Evolutionary conservation across 768 basidiomycete genomes (phyloP), one percentile per base, ranked within the genome.

Genomic region (Pleurotus sapidus): DNA sequence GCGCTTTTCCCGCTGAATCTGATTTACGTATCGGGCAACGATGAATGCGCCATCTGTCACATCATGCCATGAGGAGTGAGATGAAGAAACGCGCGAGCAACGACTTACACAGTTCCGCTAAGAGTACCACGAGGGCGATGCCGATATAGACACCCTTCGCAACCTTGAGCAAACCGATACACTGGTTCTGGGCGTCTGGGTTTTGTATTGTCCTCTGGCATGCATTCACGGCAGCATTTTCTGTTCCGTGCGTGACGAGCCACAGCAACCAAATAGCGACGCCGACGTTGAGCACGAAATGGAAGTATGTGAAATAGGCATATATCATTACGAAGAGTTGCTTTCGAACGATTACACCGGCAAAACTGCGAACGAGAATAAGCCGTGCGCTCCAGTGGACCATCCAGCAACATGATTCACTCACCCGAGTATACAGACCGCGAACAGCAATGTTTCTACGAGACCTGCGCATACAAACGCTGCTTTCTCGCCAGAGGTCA

Each of bases 291-390:
- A 84, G 57, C 61, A 82, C 40, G 65, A 86, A 78, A 70, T 87
- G 83, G 60, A 77, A 60, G 71, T 83, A 82, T 65, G 84, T 70
- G 66, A 81, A 79, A 65, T 81, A 80, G 8, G 80, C 71, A 63
- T 86, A 86, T 48, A 77, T 74, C 63, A 76, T 77, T 49, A 84
- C 75, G 63, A 89, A 84, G 2, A 73, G 63, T 68, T 84, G 84
- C 63, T 87, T 87, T 64, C 81, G 80, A 40, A 82, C 80, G 55
- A 87, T 73, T 0, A 77, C 78, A n/a, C 87, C 87, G 30, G 85
- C 75, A 54, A 89, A 79, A 17, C 87, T 88, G 64, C 15, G 42
- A 18, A 18, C 57, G 42, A 20, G 18, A 40, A 23, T 15, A n/a
- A 25, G 24, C 30, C 46, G 9, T 46, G 18, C 47, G 4, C 4